A percentile compares a stretch with the other conserved stretches of the same genome.
Conservation (phyloP, 169 alveolate genomes). For the Plasmodium inui region DNA sequence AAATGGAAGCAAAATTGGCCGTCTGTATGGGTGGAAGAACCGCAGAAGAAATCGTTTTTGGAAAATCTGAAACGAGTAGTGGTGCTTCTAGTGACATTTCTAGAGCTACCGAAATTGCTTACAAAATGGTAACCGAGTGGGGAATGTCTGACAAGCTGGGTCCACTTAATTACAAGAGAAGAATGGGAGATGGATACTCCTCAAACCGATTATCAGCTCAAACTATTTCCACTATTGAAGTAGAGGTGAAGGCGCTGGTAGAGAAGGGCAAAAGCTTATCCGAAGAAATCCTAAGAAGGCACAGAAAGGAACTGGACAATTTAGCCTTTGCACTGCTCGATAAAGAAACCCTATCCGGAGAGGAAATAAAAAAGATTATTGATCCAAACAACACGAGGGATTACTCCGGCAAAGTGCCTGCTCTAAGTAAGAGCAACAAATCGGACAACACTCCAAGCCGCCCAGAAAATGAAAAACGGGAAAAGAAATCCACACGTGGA, state of each 20-base stretch:
- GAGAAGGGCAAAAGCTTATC: constrained; percentile 85
- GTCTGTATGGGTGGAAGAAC: constrained; percentile 97
- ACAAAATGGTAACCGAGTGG: constrained; percentile 91
- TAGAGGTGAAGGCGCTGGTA: constrained; percentile 84
- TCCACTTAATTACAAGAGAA: constrained; percentile 82
- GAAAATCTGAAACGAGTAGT: constrained; percentile 90
- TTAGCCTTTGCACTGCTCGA: constrained; percentile 86
- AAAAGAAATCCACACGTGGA: background rate
- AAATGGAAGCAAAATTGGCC: constrained; percentile 93
- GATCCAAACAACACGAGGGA: constrained; percentile 75
- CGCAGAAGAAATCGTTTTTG: constrained; percentile 94
- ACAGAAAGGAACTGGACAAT: constrained; percentile 83
- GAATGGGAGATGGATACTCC: constrained; percentile 81
- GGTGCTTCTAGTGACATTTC: constrained; percentile 95
- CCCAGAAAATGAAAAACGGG: background rate
- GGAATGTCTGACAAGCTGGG: constrained; percentile 93
- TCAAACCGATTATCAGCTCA: constrained; percentile 80
- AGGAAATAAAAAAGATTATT: constrained; percentile 79
- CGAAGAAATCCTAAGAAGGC: constrained; percentile 85
- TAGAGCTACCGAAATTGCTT: constrained; percentile 91
- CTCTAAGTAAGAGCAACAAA: constrained; percentile 1
- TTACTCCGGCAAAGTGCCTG: constrained; percentile 15
- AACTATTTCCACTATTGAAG: constrained; percentile 81
- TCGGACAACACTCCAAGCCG: background rate
- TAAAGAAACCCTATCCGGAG: constrained; percentile 90